Percentiles rank a stretch among this genome's conserved stretches.
Evolutionary conservation across 1,284 basidiomycete species (phyloP).

Genomic region (Malassezia sp.): DNA sequence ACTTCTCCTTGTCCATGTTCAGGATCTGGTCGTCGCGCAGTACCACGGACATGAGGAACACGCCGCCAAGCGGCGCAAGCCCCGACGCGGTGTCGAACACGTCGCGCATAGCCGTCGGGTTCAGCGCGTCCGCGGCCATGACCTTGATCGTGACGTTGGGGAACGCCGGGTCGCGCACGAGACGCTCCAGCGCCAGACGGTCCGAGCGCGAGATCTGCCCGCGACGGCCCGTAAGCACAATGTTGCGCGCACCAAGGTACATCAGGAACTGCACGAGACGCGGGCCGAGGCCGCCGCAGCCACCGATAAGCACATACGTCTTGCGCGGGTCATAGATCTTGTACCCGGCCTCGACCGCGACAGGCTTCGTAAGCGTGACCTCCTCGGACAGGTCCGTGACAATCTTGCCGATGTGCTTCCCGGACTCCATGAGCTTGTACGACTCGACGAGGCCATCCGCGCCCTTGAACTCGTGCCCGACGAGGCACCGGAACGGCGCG

Average conservation of each 20-base stretch:
- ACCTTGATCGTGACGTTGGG: constrained; percentile 17
- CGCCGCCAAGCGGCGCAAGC: constrained; percentile 13
- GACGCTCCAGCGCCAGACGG: constrained; percentile 16
- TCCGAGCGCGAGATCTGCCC: constrained; percentile 16
- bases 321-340: constrained; percentile 18
- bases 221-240: constrained; percentile 19
- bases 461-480: constrained; percentile 14
- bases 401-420: constrained; percentile 19
- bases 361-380: neutral
- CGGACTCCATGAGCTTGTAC: constrained; percentile 18
- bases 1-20: constrained; percentile 18
- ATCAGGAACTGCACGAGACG: constrained; percentile 16
- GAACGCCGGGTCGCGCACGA: constrained; percentile 15
- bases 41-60: constrained; percentile 19
- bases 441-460: constrained; percentile 13
- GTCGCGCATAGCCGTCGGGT: constrained; percentile 11
- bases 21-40: constrained; percentile 17
- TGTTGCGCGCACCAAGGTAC: constrained; percentile 18
- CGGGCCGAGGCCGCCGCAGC: constrained; percentile 21
- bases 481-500: constrained; percentile 14
- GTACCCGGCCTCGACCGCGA: constrained; percentile 7
- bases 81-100: constrained; percentile 12
- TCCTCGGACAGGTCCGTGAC: constrained; percentile 12
- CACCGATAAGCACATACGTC: constrained; percentile 18
- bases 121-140: constrained; percentile 16